Base-by-base conservation (phyloP, 2,329 filamentous ascomycete genomes). In the Uncinocarpus reesii region DNA sequence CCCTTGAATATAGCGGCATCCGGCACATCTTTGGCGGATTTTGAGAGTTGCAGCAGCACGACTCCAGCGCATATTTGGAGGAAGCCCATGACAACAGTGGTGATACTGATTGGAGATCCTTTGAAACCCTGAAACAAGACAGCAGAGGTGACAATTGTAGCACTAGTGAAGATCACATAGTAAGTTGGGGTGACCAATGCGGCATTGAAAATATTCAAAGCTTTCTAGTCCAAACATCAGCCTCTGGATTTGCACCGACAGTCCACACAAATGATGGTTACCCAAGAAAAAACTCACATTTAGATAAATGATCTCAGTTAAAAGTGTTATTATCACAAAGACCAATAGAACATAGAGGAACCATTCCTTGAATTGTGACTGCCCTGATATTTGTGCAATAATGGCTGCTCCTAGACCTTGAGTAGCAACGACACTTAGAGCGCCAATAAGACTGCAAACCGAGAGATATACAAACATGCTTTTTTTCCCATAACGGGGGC, bases 401-500 rank as follows among this genome's bases (percentile, higher is more conserved):
- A 98, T 89, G 15, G 90, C 90, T 47, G 90, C 81, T 45, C 92
- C 92, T 36, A 98, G 70, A 15, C 92, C 92, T 67, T 96, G 90
- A 2, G 89, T 96, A 13, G 87, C 84, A 47, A 96, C 92, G 7
- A 96, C 92, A 67, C 88, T 95, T 61, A 96, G 72, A 1, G 89
- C 92, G 55, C 92, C 92, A 52, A 96, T 81, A 73, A 93, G 78
- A 69, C 88, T 95, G 76, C 92, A 98, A 58, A 98, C 90, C 57
- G 84, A 89, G 57, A 98, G 80, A 68, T 98, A 96, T 28, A 96
- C 88, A 65, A 98, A 76, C 92, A 98, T 96, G 61, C 85, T 90
- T 75, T 87, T 90, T 71, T 94, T 95, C 42, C 89, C 92, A 63
- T 90, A 98, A 59, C 83, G 78, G 13, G 92, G 92, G 0, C 80